Percentiles rank a stretch among this genome's conserved stretches.
Evolutionary conservation across 306 rosid species (phyloP).

Genomic region (Cucumis hystrix): DNA sequence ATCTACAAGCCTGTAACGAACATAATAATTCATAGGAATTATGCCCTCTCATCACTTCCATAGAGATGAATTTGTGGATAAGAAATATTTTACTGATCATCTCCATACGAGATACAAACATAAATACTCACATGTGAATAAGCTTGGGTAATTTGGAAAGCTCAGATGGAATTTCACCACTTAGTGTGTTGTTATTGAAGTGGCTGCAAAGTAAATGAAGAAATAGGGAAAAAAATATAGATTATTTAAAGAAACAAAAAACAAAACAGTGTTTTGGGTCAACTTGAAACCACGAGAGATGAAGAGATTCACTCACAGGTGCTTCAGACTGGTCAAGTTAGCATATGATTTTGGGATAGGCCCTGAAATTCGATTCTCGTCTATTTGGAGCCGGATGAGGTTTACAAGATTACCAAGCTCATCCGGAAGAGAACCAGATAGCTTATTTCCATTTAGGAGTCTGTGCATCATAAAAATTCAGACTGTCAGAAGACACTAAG

Average conservation of each 20-base stretch:
- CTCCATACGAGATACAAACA: background rate
- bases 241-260: background rate
- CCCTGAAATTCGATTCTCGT: slow-evolving; percentile 32
- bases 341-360: slow-evolving; percentile 29
- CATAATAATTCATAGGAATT: background rate
- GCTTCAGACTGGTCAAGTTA: slow-evolving; percentile 15
- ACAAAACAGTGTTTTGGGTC: background rate
- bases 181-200: slow-evolving; percentile 41
- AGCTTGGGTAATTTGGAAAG: slow-evolving; percentile 13
- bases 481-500: background rate
- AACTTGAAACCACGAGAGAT: background rate
- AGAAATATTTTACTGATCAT: background rate
- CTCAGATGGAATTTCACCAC: slow-evolving; percentile 32
- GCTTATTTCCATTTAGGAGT: slow-evolving; percentile 34
- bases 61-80: background rate
- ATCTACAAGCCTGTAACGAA: slow-evolving; percentile 29
- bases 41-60: background rate
- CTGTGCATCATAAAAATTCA: slow-evolving; percentile 20
- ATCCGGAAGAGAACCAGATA: slow-evolving; percentile 34
- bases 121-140: slow-evolving; percentile 32
- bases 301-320: slow-evolving; percentile 24
- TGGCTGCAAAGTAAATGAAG: slow-evolving; percentile 23
- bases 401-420: slow-evolving; percentile 36
- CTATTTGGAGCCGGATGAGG: slow-evolving; percentile 30
- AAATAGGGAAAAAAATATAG: background rate